Evolutionary conservation across 2,329 filamentous ascomycete species (phyloP).

Genomic region (Mollisia scopiformis): DNA sequence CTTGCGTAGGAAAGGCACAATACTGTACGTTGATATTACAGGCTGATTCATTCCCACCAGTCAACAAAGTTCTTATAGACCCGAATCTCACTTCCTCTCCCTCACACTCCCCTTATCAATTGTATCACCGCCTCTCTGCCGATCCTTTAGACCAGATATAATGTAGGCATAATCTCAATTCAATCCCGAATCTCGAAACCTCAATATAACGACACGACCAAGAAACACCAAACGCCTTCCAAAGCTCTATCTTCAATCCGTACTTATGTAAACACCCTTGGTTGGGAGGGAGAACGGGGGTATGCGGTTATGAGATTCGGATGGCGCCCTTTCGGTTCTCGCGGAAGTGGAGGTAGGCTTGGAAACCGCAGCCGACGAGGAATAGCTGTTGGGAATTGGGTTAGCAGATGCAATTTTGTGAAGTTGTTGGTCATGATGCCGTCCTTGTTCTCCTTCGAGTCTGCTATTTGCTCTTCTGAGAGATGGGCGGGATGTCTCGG

Average conservation of each 20-base stretch:
- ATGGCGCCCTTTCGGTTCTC: conserved; percentile 85
- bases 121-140: neutral
- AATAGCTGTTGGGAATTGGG: conserved; percentile 64
- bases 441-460: neutral
- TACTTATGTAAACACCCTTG: neutral
- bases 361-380: conserved; percentile 87
- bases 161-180: neutral
- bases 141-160: neutral
- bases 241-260: neutral
- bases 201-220: neutral
- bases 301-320: conserved; percentile 55
- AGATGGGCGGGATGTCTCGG: neutral
- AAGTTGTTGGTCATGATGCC: neutral
- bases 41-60: too few relatives aligned
- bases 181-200: neutral
- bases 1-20: too few relatives aligned
- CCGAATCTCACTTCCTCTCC: neutral
- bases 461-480: too few relatives aligned
- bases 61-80: too few relatives aligned
- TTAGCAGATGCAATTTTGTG: neutral
- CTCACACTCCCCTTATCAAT: neutral
- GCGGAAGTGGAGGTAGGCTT: conserved; percentile 84
- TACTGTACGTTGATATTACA: too few relatives aligned
- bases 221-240: neutral
- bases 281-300: neutral